Evolutionary conservation across 345 rosid genomes (phyloP).

Genomic region (Rhizophora apiculata): DNA sequence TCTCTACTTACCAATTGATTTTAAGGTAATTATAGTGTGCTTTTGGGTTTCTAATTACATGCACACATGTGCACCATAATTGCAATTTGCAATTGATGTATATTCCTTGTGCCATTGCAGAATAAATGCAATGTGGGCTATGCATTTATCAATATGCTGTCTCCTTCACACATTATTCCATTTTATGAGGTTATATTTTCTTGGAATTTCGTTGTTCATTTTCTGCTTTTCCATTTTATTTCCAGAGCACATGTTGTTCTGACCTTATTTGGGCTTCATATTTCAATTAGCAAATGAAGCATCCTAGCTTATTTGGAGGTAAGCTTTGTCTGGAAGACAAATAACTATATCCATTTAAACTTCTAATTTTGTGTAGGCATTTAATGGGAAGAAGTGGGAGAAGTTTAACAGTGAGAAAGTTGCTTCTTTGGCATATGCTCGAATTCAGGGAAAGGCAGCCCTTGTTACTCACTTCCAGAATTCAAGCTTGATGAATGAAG

Average conservation of each 20-base stretch:
- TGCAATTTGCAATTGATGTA: conserved; percentile 15
- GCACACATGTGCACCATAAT: not conserved
- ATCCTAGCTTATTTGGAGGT: not conserved
- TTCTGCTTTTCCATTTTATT: not conserved
- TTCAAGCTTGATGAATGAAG: conserved; percentile 82
- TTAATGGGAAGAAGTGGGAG: conserved; percentile 92
- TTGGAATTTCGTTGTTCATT: not conserved
- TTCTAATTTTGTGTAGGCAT: conserved; percentile 47
- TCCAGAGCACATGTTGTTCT: not conserved
- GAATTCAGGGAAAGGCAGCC: conserved; percentile 91
- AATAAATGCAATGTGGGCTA: conserved; percentile 98
- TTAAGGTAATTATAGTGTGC: conserved; percentile 40
- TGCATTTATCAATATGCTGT: conserved; percentile 89
- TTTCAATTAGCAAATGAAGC: not conserved
- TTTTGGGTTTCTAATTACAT: not conserved
- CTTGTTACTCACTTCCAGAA: conserved; percentile 87
- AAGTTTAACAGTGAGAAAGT: conserved; percentile 96
- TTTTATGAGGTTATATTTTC: conserved; percentile 62
- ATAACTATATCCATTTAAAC: not conserved
- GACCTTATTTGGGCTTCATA: not conserved
- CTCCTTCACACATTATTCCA: conserved; percentile 80
- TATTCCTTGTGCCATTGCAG: conserved; percentile 44
- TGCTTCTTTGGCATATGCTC: conserved; percentile 85
- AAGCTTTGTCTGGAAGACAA: not conserved
- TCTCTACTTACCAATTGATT: conserved; percentile 86